A percentile compares a stretch with the other conserved stretches of the same genome.
These are phyloP conservation scores for Aspergillus melleus DNA, from an alignment of 2,329 filamentous ascomycete species.

Conservation along the genomic window DNA sequence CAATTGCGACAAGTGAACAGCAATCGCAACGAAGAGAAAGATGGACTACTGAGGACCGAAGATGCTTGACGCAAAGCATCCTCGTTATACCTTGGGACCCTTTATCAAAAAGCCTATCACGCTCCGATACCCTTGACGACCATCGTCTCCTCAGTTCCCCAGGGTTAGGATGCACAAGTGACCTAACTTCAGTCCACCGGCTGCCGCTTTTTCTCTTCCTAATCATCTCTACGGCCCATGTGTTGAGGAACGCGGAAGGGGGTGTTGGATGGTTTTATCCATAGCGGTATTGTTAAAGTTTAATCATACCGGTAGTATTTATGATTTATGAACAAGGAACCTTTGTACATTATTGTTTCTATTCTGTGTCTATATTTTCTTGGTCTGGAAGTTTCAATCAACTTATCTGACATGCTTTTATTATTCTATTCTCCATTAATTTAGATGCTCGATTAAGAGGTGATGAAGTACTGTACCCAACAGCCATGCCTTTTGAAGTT, in stretches of 20 bases:
- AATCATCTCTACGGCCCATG: background rate
- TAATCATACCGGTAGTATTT: conserved; percentile 9
- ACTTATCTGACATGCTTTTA: background rate
- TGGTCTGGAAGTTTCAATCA: background rate
- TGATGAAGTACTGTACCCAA: too few relatives aligned
- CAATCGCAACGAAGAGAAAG: background rate
- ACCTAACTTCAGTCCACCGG: background rate
- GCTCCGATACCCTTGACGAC: background rate
- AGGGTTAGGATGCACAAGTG: background rate
- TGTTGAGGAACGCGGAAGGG: background rate
- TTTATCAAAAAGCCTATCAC: background rate
- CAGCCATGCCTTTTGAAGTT: too few relatives aligned
- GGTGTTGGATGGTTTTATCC: background rate
- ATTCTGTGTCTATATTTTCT: conserved; percentile 6
- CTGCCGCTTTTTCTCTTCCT: background rate
- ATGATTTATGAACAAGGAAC: conserved; percentile 12
- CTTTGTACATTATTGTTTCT: conserved; percentile 11
- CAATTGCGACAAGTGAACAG: background rate
- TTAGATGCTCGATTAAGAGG: too few relatives aligned
- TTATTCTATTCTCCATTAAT: background rate
- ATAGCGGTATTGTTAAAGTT: conserved; percentile 9
- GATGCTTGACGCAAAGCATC: background rate
- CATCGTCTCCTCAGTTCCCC: background rate
- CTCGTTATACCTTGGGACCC: background rate
- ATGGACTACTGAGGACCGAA: background rate